phyloP scores from a whole-genome alignment of 78 protist genomes.

The slime mould (Dictyostelium discoideum) region dicty_2.7 NC_007090.3:3055001-3055500 shows the following conservation, averaged over 20 bases:
- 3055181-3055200: too few species aligned
- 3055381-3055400: conserved; percentile 20
- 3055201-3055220: too few species aligned
- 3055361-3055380: conserved; percentile 49
- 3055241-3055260: not conserved
- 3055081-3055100: not conserved
- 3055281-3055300: not conserved
- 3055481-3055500: conserved; percentile 51
- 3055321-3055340: conserved; percentile 17
- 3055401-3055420: conserved; percentile 46
- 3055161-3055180: too few species aligned
- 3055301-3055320: not conserved
- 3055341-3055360: conserved; percentile 69
- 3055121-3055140: not conserved
- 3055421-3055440: conserved; percentile 61
- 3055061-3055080: not conserved
- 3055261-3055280: not conserved
- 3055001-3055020: too few species aligned
- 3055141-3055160: not conserved
- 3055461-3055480: conserved; percentile 47
- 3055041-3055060: too few species aligned
- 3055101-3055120: not conserved
- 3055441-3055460: conserved; percentile 65
- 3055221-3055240: not conserved
- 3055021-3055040: too few species aligned